Evolutionary conservation across 192 early-diverging fungal species (phyloP).

Genomic region (Chytriomyces sp.): DNA sequence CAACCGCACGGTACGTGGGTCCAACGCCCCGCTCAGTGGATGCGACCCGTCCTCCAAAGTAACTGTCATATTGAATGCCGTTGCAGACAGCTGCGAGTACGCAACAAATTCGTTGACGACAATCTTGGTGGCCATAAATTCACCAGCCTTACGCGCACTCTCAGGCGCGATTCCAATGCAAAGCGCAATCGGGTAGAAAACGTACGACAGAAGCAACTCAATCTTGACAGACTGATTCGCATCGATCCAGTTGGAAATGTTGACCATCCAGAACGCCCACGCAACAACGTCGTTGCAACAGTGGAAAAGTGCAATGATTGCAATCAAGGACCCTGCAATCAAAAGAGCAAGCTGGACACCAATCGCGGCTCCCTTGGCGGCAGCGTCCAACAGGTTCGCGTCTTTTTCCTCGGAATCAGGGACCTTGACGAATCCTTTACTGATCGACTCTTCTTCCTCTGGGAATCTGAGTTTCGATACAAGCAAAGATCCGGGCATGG

Average conservation of each 20-base stretch:
- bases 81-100: slow-evolving; percentile 50
- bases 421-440: slow-evolving; percentile 68
- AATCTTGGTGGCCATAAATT: slow-evolving; percentile 76
- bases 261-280: slow-evolving; percentile 62
- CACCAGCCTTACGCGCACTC: slow-evolving; percentile 63
- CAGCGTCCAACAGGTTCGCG: slow-evolving; percentile 78
- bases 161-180: slow-evolving; percentile 66
- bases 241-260: slow-evolving; percentile 63
- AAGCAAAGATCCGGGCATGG: slow-evolving; percentile 81
- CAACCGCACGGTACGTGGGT: slow-evolving; percentile 41
- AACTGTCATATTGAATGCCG: slow-evolving; percentile 2
- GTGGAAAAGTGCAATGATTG: slow-evolving; percentile 73
- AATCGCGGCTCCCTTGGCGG: slow-evolving; percentile 79
- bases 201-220: slow-evolving; percentile 73
- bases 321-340: slow-evolving; percentile 76
- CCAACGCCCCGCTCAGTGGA: slow-evolving; percentile 26
- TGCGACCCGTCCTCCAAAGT: slow-evolving; percentile 10
- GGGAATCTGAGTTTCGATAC: slow-evolving; percentile 87
- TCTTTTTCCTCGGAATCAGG: slow-evolving; percentile 67
- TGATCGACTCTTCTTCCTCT: slow-evolving; percentile 81
- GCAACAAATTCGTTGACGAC: slow-evolving; percentile 89
- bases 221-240: slow-evolving; percentile 64
- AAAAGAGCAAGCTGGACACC: slow-evolving; percentile 79
- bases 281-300: slow-evolving; percentile 73
- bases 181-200: slow-evolving; percentile 77